phyloP scores from a whole-genome alignment of 345 rosid genomes.

The Citrus cavaleriei region DNA sequence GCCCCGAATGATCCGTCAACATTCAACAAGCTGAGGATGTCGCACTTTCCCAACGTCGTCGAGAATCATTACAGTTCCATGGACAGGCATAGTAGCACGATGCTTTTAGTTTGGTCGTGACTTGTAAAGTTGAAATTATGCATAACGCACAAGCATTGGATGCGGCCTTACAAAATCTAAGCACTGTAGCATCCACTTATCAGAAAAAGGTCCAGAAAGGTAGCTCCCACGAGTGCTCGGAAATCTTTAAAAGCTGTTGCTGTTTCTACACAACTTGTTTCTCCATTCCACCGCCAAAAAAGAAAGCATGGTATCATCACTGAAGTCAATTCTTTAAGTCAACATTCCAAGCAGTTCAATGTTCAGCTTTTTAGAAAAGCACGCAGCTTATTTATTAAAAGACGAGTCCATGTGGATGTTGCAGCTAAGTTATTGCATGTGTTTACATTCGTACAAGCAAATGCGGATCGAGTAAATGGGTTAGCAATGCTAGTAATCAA shows the following conservation, averaged over 20 bases:
- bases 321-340: not conserved
- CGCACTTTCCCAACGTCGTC: no score
- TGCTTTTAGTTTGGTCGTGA: conserved; percentile 2
- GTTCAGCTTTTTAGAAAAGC: conserved; percentile 21
- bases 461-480: not conserved
- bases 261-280: conserved; percentile 8
- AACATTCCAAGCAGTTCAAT: conserved; percentile 6
- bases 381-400: conserved; percentile 12
- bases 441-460: not conserved
- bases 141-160: conserved; percentile 9
- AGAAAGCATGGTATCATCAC: no score
- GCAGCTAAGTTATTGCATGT: no score
- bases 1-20: no score
- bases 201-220: not conserved
- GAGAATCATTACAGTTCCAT: no score
- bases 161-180: conserved; percentile 4
- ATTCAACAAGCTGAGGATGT: no score
- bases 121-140: conserved; percentile 10
- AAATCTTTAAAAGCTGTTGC: conserved; percentile 7
- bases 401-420: conserved; percentile 1
- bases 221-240: not conserved
- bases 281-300: conserved; percentile 8
- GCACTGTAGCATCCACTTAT: not conserved
- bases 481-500: not conserved
- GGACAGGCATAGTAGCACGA: not conserved